phyloP scores from a whole-genome alignment of 129 eudicot genomes.

The Mikania micrantha region DNA sequence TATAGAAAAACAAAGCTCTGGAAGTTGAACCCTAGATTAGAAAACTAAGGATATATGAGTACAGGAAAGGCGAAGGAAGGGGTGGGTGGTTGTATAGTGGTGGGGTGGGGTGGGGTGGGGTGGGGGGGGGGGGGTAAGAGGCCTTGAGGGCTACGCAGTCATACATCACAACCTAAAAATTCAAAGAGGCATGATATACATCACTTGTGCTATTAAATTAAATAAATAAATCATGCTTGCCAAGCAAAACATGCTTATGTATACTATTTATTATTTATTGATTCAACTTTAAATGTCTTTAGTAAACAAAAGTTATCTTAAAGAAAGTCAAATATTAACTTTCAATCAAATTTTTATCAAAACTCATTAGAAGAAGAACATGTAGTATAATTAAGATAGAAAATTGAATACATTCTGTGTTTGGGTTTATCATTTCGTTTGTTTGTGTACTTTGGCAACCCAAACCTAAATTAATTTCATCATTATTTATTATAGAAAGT shows the following conservation, averaged over 20 bases:
- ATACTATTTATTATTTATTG: not conserved
- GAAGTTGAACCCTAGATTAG: slow-evolving; percentile 47
- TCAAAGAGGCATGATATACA: not conserved
- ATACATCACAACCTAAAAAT: slow-evolving; percentile 8
- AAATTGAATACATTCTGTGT: too few species aligned
- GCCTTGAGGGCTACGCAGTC: not conserved
- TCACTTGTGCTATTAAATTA: not conserved
- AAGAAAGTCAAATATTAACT: too few species aligned
- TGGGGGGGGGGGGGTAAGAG: not conserved
- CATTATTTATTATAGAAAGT: too few species aligned
- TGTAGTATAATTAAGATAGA: too few species aligned
- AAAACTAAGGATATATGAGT: slow-evolving; percentile 29
- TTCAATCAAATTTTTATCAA: too few species aligned
- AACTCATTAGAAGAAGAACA: too few species aligned
- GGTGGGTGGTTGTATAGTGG: not conserved
- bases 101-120: not conserved
- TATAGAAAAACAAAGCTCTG: slow-evolving; percentile 40
- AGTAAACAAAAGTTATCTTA: not conserved
- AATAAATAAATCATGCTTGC: not conserved
- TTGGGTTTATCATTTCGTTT: too few species aligned
- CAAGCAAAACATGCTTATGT: not conserved
- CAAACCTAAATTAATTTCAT: too few species aligned
- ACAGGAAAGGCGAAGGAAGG: slow-evolving; percentile 18
- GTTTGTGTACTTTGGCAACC: too few species aligned
- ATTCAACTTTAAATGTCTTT: not conserved